Evolutionary conservation across 2,329 filamentous ascomycete genomes (phyloP).

Genomic region (Hortaea sp.): DNA sequence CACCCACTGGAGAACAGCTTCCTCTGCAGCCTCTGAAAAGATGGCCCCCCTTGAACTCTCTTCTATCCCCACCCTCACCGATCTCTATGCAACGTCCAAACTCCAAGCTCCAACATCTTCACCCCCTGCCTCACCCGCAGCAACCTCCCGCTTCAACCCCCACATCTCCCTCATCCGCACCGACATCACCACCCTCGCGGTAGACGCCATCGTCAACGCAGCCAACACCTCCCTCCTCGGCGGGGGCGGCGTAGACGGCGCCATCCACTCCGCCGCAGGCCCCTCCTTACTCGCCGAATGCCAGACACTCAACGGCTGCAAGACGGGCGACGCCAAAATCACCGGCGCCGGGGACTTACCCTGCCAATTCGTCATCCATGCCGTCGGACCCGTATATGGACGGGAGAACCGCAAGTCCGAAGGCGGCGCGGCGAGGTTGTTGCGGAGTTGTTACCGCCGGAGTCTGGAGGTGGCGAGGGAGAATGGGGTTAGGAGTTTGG

Average conservation of each 20-base stretch:
- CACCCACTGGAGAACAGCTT: not conserved
- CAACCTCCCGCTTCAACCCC: constrained; percentile 47
- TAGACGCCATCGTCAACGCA: constrained; percentile 87
- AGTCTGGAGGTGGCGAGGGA: constrained; percentile 63
- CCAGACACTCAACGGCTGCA: constrained; percentile 58
- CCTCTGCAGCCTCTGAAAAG: no score
- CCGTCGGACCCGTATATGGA: constrained; percentile 73
- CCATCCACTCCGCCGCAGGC: constrained; percentile 79
- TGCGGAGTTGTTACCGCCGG: constrained; percentile 58
- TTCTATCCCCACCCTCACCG: constrained; percentile 52
- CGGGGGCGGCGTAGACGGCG: constrained; percentile 69
- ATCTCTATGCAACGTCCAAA: constrained; percentile 54
- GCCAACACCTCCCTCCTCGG: constrained; percentile 71
- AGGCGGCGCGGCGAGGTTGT: constrained; percentile 30
- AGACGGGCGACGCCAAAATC: constrained; percentile 72
- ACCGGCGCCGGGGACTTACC: constrained; percentile 69
- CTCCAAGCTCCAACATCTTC: constrained; percentile 24
- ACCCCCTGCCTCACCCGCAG: constrained; percentile 10
- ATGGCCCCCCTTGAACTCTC: constrained; percentile 30
- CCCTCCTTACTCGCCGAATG: constrained; percentile 60
- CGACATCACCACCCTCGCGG: constrained; percentile 70
- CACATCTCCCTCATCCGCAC: constrained; percentile 60
- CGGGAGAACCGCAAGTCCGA: constrained; percentile 28
- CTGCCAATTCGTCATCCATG: constrained; percentile 71
- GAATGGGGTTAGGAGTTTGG: constrained; percentile 58